These are phyloP conservation scores for Trifolium dubium DNA, from an alignment of 306 rosid species.

Conservation along the genomic window DNA sequence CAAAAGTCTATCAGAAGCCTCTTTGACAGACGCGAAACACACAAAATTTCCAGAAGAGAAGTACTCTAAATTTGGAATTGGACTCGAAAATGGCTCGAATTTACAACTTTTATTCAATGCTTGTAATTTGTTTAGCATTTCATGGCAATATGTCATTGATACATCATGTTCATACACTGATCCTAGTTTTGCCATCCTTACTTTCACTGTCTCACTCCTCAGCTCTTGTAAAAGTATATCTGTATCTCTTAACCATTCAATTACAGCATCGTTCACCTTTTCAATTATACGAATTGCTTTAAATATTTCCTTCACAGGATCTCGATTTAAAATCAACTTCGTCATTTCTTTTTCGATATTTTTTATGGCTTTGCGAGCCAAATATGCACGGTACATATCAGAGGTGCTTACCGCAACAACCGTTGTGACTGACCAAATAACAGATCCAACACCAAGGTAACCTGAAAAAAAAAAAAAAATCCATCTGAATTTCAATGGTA, in stretches of 20 bases:
- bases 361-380: not conserved
- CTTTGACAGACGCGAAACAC: too few species aligned
- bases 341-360: not conserved
- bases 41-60: too few species aligned
- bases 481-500: too few species aligned
- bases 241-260: not conserved
- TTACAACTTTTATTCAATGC: too few species aligned
- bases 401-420: not conserved
- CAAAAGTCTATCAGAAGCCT: too few species aligned
- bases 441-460: too few species aligned
- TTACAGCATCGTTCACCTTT: not conserved
- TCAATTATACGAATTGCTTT: not conserved
- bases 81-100: too few species aligned
- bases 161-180: too few species aligned
- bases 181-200: too few species aligned
- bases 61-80: too few species aligned
- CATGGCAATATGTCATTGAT: not conserved
- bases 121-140: too few species aligned
- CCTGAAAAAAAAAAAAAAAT: too few species aligned
- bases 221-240: slow-evolving; percentile 3
- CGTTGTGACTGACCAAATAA: not conserved
- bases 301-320: not conserved
- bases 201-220: not conserved
- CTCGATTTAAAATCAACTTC: not conserved
- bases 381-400: not conserved